phyloP scores from a whole-genome alignment of 768 basidiomycete species.

The Peribolospora kevripleyi region DNA sequence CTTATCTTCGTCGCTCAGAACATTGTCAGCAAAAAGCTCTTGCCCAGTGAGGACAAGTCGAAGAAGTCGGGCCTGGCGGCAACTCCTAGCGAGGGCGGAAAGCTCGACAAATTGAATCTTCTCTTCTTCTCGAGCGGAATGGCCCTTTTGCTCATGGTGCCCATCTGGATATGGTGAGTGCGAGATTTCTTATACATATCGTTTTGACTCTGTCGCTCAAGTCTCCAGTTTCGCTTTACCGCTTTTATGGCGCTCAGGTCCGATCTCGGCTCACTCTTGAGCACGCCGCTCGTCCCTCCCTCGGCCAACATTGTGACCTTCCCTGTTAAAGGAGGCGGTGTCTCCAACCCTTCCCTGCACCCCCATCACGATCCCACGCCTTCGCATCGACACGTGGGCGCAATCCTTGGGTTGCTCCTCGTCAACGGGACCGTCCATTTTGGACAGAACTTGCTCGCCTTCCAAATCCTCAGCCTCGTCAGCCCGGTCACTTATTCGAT shows the following conservation, averaged over 20 bases:
- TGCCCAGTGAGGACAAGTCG: slow-evolving; percentile 31
- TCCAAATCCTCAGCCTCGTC: slow-evolving; percentile 79
- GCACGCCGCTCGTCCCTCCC: too few species aligned
- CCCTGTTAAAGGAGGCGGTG: too few species aligned
- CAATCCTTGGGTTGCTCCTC: slow-evolving; percentile 57
- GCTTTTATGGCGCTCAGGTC: too few species aligned
- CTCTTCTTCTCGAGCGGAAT: slow-evolving; percentile 79
- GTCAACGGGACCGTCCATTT: slow-evolving; percentile 93
- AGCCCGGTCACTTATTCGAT: slow-evolving; percentile 98
- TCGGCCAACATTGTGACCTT: too few species aligned
- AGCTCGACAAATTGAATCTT: slow-evolving; percentile 90
- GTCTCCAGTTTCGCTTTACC: too few species aligned
- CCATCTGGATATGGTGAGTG: slow-evolving; percentile 52
- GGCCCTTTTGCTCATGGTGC: slow-evolving; percentile 89
- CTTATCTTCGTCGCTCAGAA: slow-evolving; percentile 92
- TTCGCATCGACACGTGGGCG: slow-evolving; percentile 20
- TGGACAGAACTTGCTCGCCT: slow-evolving; percentile 89
- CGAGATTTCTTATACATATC: too few species aligned
- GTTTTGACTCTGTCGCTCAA: too few species aligned
- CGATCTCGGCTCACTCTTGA: too few species aligned
- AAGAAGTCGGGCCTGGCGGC: slow-evolving; percentile 21
- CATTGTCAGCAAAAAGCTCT: slow-evolving; percentile 97
- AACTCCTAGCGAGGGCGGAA: slow-evolving; percentile 22
- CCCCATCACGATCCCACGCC: not conserved
- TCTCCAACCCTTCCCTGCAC: too few species aligned